Conservation (phyloP, 257 asterid genomes). For the Gardenia jasminoides region DNA sequence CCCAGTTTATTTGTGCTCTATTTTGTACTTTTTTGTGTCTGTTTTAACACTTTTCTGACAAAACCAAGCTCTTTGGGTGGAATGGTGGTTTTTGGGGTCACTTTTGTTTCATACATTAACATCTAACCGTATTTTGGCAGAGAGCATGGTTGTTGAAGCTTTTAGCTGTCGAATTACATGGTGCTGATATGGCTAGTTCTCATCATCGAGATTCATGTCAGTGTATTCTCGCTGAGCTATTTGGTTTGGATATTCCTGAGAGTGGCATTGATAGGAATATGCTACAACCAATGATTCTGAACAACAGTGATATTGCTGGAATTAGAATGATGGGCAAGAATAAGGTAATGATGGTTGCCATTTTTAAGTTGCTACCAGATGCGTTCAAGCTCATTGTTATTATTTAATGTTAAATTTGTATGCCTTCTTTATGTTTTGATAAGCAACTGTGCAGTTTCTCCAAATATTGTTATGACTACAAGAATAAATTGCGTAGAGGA, state of each 20-base stretch:
- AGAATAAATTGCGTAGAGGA: neutral
- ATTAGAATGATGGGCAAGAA: constrained; percentile 51
- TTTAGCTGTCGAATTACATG: constrained; percentile 79
- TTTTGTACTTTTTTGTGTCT: neutral
- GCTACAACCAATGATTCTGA: constrained; percentile 34
- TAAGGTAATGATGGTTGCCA: constrained; percentile 49
- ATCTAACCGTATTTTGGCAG: constrained; percentile 37
- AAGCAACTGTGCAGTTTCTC: neutral
- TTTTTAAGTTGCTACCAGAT: neutral
- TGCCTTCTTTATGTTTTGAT: neutral
- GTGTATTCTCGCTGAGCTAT: constrained; percentile 65
- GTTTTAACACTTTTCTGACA: too few relatives aligned
- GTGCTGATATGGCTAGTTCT: constrained; percentile 61
- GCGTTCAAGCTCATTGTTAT: neutral
- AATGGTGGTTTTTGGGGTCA: neutral
- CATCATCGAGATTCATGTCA: constrained; percentile 81
- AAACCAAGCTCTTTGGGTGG: neutral
- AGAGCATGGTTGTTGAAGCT: constrained; percentile 97
- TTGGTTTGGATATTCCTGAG: constrained; percentile 53
- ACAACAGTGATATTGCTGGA: constrained; percentile 35
- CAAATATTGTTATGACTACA: neutral
- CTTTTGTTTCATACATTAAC: neutral
- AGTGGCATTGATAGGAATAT: constrained; percentile 38
- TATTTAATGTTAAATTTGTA: neutral
- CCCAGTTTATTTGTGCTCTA: neutral